Evolutionary conservation across 768 basidiomycete genomes (phyloP).

Genomic region (Coprinellus micaceus): DNA sequence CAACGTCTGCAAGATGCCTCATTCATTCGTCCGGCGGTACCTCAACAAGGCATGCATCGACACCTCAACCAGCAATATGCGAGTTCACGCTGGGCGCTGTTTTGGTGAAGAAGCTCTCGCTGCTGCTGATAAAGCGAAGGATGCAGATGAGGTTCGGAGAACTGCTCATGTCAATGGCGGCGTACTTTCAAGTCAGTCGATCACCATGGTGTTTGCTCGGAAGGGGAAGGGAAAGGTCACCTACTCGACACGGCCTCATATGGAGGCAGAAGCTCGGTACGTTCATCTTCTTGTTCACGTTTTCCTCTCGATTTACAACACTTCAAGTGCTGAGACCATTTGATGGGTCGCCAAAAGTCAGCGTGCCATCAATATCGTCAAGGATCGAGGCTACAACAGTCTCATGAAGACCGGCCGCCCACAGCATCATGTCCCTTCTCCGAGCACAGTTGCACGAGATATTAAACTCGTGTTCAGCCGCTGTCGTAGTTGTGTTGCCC

Average conservation of each 20-base stretch:
- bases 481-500: neutral
- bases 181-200: neutral
- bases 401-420: no score
- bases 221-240: slow-evolving; percentile 12
- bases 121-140: slow-evolving; percentile 10
- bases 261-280: slow-evolving; percentile 12
- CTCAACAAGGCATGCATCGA: slow-evolving; percentile 12
- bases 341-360: neutral
- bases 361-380: neutral
- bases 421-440: neutral
- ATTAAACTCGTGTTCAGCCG: neutral
- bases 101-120: slow-evolving; percentile 23
- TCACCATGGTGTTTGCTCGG: neutral
- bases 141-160: no score
- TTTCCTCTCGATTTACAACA: neutral
- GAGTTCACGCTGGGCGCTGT: slow-evolving; percentile 22
- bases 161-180: neutral
- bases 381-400: slow-evolving; percentile 1
- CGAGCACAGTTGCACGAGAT: neutral
- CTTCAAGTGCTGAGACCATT: neutral
- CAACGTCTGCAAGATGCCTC: slow-evolving; percentile 6
- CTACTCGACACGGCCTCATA: slow-evolving; percentile 18
- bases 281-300: neutral
- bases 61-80: slow-evolving; percentile 22
- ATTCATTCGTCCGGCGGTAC: slow-evolving; percentile 2